phyloP scores from a whole-genome alignment of 257 asterid species.

The Rhazya stricta region DNA sequence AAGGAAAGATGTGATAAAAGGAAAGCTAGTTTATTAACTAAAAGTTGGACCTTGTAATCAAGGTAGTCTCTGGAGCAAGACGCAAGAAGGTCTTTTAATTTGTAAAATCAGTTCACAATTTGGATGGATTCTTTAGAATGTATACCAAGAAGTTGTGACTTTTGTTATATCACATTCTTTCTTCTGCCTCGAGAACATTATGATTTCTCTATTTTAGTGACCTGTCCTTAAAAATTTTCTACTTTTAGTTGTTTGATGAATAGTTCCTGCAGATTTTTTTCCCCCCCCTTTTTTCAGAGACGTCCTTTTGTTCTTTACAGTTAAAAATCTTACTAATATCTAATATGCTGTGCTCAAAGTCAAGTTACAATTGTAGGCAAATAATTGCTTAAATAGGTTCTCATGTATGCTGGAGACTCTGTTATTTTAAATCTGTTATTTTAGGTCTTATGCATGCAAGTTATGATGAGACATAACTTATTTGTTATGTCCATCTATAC shows the following conservation, averaged over 20 bases:
- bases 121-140: not conserved
- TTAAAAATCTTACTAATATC: too few species aligned
- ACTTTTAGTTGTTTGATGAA: not conserved
- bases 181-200: not conserved
- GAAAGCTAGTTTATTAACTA: not conserved
- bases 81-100: too few species aligned
- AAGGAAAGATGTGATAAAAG: not conserved
- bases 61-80: not conserved
- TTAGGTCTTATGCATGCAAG: not conserved
- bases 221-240: not conserved
- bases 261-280: not conserved
- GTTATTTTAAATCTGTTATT: not conserved
- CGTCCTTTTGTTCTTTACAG: not conserved
- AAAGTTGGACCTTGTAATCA: not conserved
- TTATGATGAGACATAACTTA: too few species aligned
- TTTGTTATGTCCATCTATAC: not conserved
- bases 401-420: not conserved
- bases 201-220: not conserved
- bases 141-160: too few species aligned
- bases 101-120: not conserved
- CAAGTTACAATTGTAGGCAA: not conserved
- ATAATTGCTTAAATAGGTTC: not conserved
- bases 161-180: not conserved
- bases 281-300: not conserved
- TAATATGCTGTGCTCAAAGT: not conserved